These are phyloP conservation scores for Sergeia podlipaevii DNA, from an alignment of 208 protist species.

Conservation along the genomic window DNA sequence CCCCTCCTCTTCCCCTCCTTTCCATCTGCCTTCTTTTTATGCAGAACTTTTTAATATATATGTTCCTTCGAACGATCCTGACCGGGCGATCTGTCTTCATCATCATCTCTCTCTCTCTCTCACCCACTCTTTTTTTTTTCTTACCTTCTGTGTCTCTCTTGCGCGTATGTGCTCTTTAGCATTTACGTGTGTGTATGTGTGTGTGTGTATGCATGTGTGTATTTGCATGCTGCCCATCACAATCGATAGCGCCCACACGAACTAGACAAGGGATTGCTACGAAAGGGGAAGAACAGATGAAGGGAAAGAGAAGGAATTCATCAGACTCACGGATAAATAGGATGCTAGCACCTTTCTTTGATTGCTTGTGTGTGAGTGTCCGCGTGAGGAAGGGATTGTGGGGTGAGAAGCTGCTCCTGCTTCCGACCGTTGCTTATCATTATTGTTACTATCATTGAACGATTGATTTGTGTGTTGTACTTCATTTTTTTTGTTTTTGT, in stretches of 20 bases:
- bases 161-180: too few relatives aligned
- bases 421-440: slow-evolving; percentile 5
- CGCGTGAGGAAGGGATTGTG: too few relatives aligned
- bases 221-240: slow-evolving; percentile 6
- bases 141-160: slow-evolving; percentile 1
- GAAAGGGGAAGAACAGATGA: too few relatives aligned
- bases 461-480: not conserved
- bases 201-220: slow-evolving; percentile 13
- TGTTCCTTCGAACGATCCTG: too few relatives aligned
- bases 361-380: too few relatives aligned
- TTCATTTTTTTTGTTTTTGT: not conserved
- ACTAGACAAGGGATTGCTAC: too few relatives aligned
- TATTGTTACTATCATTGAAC: not conserved
- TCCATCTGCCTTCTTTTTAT: not conserved
- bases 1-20: too few relatives aligned
- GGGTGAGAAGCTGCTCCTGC: too few relatives aligned
- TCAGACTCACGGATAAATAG: too few relatives aligned
- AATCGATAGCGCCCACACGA: not conserved
- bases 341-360: too few relatives aligned
- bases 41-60: too few relatives aligned
- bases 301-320: too few relatives aligned
- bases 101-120: slow-evolving; percentile 2
- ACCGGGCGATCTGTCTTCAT: not conserved
- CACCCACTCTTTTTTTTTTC: slow-evolving; percentile 11
- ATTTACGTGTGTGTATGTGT: slow-evolving; percentile 9